Base-by-base conservation (phyloP, 1,139 yeast genomes). In the Lodderomyces margitis region DNA sequence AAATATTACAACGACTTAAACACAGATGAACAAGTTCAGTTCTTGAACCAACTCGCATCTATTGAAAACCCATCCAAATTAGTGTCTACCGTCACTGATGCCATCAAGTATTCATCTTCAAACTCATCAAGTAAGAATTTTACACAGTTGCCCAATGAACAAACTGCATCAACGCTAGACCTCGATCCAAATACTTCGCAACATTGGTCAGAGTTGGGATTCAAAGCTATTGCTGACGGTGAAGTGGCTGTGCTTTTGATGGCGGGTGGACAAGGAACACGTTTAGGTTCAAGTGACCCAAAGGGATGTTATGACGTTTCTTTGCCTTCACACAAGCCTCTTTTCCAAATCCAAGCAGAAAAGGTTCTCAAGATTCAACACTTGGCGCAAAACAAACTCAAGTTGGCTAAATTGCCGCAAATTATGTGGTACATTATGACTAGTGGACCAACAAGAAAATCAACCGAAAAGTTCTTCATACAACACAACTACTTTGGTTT, bases 191-290 rank as follows among this genome's bases (percentile, higher is more conserved):
- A 59, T 3, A 56, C 62, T 17, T 50, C 64, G 31, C 52, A 59
- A 15, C 30, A 52, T 9, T 91, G 95, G 89, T 55, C 59, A 24
- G 52, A 64, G 1, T 46, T 65, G 14, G 99, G 99, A 11, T 63
- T 84, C 35, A 68, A 78, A 28, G 85, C 94, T 31, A 83, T 92
- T 46, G 65, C 78, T 23, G 59, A 69, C 21, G 84, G 84, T 51
- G 79, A 85, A 56, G 98, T 91, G 16, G 98, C 89, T 20, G 92
- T 92, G 7, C 74, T 92, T 36, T 74, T 92, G 44, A 83, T 92
- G 85, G 97, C 98, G 9, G 99, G 98, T 44, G 99, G 99, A 42
- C 98, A 92, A 64, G 99, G 98, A 23, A 85, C 98, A 3, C 75
- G 99, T 49, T 72, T 92, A 44, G 98, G 98, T 1, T 87, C 96